Evolutionary conservation across 2,329 filamentous ascomycete genomes (phyloP).

Genomic region (Nannizziopsis barbatae): DNA sequence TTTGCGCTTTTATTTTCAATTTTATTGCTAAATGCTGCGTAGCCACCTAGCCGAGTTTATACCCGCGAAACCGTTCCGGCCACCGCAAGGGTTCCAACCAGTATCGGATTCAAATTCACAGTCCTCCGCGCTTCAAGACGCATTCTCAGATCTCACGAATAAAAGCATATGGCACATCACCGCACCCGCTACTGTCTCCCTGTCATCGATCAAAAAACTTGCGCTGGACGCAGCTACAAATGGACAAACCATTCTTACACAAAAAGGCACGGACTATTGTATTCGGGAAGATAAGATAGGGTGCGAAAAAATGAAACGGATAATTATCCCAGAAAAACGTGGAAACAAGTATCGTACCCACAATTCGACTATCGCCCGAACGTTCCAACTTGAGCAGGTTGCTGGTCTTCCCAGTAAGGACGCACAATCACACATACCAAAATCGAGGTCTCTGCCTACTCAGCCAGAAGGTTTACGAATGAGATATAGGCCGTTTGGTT

Average conservation of each 20-base stretch:
- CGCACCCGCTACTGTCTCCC: slow-evolving; percentile 34
- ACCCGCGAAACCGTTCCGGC: slow-evolving; percentile 29
- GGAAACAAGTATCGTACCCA: slow-evolving; percentile 26
- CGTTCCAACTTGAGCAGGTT: slow-evolving; percentile 18
- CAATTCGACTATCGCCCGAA: slow-evolving; percentile 14
- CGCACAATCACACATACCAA: slow-evolving; percentile 1
- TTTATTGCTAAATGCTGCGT: not conserved
- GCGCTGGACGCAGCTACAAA: slow-evolving; percentile 32
- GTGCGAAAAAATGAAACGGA: slow-evolving; percentile 24
- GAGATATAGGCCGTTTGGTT: slow-evolving; percentile 37
- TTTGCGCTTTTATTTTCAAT: not conserved
- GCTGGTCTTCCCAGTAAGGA: slow-evolving; percentile 8
- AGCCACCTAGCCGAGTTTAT: not conserved
- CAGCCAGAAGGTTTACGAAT: slow-evolving; percentile 37
- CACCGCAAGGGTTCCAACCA: slow-evolving; percentile 35
- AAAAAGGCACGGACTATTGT: slow-evolving; percentile 35
- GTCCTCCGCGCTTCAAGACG: slow-evolving; percentile 24
- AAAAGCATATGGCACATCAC: slow-evolving; percentile 42
- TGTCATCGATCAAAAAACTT: slow-evolving; percentile 37
- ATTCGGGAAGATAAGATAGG: slow-evolving; percentile 27
- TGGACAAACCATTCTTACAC: slow-evolving; percentile 32
- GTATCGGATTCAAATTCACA: slow-evolving; percentile 24
- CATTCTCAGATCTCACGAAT: slow-evolving; percentile 31
- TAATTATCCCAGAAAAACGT: slow-evolving; percentile 30
- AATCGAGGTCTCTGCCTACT: slow-evolving; percentile 28